phyloP scores from a whole-genome alignment of 2,329 filamentous ascomycete genomes.

The Alternaria brassicicola region DNA sequence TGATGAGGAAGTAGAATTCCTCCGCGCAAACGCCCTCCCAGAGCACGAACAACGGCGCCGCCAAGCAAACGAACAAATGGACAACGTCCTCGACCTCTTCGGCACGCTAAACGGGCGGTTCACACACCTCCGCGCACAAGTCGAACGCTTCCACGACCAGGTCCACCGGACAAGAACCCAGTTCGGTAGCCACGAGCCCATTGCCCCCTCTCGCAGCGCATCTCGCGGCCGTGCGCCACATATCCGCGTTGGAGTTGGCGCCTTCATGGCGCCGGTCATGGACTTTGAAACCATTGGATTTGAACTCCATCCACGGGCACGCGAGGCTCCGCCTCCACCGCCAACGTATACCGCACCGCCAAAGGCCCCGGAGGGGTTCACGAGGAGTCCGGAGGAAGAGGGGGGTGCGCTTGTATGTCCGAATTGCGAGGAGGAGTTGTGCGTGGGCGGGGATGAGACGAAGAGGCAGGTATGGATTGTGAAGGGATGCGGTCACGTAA shows the following conservation, averaged over 20 bases:
- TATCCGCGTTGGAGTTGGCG: slow-evolving; percentile 31
- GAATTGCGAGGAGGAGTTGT: slow-evolving; percentile 83
- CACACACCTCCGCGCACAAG: slow-evolving; percentile 28
- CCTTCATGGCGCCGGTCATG: slow-evolving; percentile 35
- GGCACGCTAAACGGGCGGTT: slow-evolving; percentile 24
- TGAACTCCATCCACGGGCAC: slow-evolving; percentile 46
- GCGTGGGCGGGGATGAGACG: slow-evolving; percentile 68
- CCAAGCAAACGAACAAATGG: slow-evolving; percentile 19
- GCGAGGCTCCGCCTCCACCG: slow-evolving; percentile 30
- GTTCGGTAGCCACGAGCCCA: slow-evolving; percentile 18
- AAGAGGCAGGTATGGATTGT: slow-evolving; percentile 93
- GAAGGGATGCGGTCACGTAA: slow-evolving; percentile 89
- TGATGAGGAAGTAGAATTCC: slow-evolving; percentile 43
- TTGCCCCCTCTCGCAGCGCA: slow-evolving; percentile 21
- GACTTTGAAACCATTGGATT: slow-evolving; percentile 55
- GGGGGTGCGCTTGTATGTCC: slow-evolving; percentile 80
- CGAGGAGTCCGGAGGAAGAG: slow-evolving; percentile 73
- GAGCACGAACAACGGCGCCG: slow-evolving; percentile 25
- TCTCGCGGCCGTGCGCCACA: slow-evolving; percentile 17
- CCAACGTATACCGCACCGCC: slow-evolving; percentile 67
- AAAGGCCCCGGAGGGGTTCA: slow-evolving; percentile 77
- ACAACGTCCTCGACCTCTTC: slow-evolving; percentile 28
- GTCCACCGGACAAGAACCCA: slow-evolving; percentile 20
- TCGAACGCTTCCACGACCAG: slow-evolving; percentile 28
- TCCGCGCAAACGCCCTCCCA: slow-evolving; percentile 32